phyloP scores from a whole-genome alignment of 2,329 filamentous ascomycete species.

The Massarina eburnea region DNA sequence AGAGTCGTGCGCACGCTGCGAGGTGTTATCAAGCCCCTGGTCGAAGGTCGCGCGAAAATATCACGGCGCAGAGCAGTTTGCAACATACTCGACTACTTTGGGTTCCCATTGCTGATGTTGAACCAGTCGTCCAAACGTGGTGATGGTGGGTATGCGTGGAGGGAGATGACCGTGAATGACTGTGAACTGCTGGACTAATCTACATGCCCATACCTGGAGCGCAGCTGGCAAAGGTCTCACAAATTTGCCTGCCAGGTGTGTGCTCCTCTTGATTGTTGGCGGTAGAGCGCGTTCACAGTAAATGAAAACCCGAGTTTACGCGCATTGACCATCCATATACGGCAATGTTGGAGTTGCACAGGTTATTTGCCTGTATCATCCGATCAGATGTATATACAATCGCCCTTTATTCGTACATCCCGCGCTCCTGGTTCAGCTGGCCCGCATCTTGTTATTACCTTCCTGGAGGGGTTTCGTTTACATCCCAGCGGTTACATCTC shows the following conservation, averaged over 20 bases:
- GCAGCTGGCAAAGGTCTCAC: constrained; percentile 9
- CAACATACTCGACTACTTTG: background rate
- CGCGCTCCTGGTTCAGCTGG: background rate
- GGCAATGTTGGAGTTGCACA: constrained; percentile 15
- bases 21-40: constrained; percentile 11
- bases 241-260: constrained; percentile 6
- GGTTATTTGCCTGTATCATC: constrained; percentile 4
- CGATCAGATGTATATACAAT: background rate
- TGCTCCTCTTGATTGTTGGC: background rate
- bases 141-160: background rate
- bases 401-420: constrained; percentile 7
- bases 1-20: constrained; percentile 5
- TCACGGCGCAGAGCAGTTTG: constrained; percentile 14
- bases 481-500: constrained; percentile 27
- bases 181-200: too few relatives aligned
- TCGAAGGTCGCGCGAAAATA: constrained; percentile 9
- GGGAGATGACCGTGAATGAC: too few relatives aligned
- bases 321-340: background rate
- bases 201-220: background rate
- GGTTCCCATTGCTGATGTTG: constrained; percentile 8
- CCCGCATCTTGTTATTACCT: background rate
- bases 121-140: constrained; percentile 7
- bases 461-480: constrained; percentile 14
- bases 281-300: background rate
- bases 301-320: background rate